phyloP scores from a whole-genome alignment of 2,329 filamentous ascomycete genomes.

The Zopfia rhizophila region DNA sequence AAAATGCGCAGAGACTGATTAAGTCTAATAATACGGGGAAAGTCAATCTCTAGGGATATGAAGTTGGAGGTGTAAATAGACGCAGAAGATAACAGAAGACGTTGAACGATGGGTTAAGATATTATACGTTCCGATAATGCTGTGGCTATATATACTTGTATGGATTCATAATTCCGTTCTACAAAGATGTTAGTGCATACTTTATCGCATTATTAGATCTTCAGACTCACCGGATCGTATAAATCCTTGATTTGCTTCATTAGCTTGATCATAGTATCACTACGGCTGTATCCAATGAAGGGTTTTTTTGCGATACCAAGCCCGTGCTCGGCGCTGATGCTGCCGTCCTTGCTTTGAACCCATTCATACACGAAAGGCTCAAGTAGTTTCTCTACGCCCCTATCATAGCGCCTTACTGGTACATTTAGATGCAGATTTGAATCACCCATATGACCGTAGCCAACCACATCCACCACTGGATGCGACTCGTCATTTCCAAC shows the following conservation, averaged over 20 bases:
- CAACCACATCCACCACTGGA: conserved; percentile 89
- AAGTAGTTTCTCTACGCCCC: conserved; percentile 83
- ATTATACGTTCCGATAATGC: conserved; percentile 3
- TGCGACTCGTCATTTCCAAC: conserved; percentile 76
- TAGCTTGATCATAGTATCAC: conserved; percentile 83
- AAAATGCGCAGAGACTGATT: conserved; percentile 51
- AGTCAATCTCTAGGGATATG: not conserved
- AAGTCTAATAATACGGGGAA: conserved; percentile 14
- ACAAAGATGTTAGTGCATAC: conserved; percentile 22
- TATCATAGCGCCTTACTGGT: conserved; percentile 82
- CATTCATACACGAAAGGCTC: conserved; percentile 99
- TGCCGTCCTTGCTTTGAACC: conserved; percentile 87
- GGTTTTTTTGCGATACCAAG: conserved; percentile 95
- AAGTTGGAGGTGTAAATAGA: not conserved
- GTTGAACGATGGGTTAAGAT: not conserved
- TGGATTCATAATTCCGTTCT: conserved; percentile 99
- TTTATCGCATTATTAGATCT: not conserved
- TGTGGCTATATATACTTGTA: conserved; percentile 84
- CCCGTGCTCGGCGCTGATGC: conserved; percentile 97
- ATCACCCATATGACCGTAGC: conserved; percentile 98
- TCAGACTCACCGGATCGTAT: conserved; percentile 86
- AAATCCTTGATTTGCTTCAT: conserved; percentile 97
- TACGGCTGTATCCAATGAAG: conserved; percentile 92
- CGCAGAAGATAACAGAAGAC: not conserved
- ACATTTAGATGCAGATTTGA: conserved; percentile 95